Percentiles rank a stretch among this genome's conserved stretches.
These are phyloP conservation scores for Spencermartinsiella europaea DNA, from an alignment of 805 yeast species.

Conservation along the genomic window DNA sequence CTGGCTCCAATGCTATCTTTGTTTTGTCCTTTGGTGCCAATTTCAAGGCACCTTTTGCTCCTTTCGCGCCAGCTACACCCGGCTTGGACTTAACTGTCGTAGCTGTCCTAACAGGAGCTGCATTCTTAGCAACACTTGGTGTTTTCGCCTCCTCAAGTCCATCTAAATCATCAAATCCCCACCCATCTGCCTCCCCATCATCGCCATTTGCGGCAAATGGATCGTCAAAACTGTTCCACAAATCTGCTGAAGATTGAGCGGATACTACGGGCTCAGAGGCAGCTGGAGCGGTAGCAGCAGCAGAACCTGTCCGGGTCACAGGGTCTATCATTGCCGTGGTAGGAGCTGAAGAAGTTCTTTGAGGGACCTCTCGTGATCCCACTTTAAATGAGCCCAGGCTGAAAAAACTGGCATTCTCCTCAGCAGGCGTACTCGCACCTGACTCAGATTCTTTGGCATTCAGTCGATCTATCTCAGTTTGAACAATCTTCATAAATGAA, in stretches of 20 bases:
- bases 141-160: constrained; percentile 1
- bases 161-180: constrained; percentile 24
- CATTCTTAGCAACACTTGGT: neutral
- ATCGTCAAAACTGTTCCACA: constrained; percentile 3
- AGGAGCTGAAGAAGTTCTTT: constrained; percentile 11
- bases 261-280: neutral
- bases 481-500: constrained; percentile 51
- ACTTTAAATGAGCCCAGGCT: neutral
- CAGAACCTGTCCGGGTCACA: too few relatives aligned
- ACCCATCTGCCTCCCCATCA: constrained; percentile 29
- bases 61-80: neutral
- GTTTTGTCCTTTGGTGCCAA: neutral
- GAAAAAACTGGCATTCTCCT: neutral
- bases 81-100: neutral
- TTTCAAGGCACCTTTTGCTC: constrained; percentile 1
- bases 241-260: constrained; percentile 10
- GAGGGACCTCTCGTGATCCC: neutral
- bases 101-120: neutral
- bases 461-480: constrained; percentile 34
- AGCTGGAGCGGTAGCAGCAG: neutral
- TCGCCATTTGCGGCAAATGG: constrained; percentile 17
- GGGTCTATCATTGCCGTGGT: too few relatives aligned
- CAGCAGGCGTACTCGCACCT: neutral
- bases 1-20: neutral
- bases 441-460: neutral